A percentile compares a stretch with the other conserved stretches of the same genome.
Conservation (phyloP, 2,329 filamentous ascomycete species). For the Penicillium sp. region DNA sequence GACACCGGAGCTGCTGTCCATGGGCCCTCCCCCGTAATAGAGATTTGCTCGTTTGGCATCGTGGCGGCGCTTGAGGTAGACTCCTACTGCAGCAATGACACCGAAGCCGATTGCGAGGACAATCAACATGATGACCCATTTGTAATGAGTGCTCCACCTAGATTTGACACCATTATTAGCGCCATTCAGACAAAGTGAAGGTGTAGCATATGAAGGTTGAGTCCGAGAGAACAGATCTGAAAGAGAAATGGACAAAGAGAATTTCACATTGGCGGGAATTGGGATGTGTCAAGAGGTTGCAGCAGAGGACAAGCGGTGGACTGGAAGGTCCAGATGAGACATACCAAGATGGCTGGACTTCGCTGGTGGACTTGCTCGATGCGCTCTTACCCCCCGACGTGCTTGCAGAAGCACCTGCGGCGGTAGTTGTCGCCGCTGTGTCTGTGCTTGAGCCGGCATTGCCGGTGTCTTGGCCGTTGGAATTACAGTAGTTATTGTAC, state of each 20-base stretch:
- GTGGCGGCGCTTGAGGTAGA: conserved; percentile 68
- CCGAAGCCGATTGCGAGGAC: conserved; percentile 65
- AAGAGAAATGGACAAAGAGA: too few relatives aligned
- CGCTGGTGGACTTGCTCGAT: conserved; percentile 2
- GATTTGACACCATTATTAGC: not conserved
- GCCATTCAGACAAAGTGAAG: not conserved
- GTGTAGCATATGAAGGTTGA: not conserved
- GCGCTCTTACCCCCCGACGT: conserved; percentile 1
- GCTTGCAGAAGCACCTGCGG: conserved; percentile 17
- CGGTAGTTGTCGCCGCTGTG: conserved; percentile 17
- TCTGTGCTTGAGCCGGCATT: conserved; percentile 19
- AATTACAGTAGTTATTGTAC: conserved; percentile 62
- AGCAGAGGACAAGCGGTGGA: too few relatives aligned
- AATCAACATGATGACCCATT: conserved; percentile 78
- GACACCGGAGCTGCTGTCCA: conserved; percentile 18
- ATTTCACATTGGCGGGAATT: too few relatives aligned
- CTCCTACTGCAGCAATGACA: conserved; percentile 60
- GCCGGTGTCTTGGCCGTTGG: conserved; percentile 34
- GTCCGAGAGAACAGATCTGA: too few relatives aligned
- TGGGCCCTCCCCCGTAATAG: conserved; percentile 24
- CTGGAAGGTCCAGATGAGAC: conserved; percentile 3
- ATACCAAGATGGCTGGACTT: conserved; percentile 22
- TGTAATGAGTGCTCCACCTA: conserved; percentile 54
- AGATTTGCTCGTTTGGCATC: conserved; percentile 51
- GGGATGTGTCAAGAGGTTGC: too few relatives aligned